phyloP scores from a whole-genome alignment of 257 asterid species.

The Primulina huaijiensis region DNA sequence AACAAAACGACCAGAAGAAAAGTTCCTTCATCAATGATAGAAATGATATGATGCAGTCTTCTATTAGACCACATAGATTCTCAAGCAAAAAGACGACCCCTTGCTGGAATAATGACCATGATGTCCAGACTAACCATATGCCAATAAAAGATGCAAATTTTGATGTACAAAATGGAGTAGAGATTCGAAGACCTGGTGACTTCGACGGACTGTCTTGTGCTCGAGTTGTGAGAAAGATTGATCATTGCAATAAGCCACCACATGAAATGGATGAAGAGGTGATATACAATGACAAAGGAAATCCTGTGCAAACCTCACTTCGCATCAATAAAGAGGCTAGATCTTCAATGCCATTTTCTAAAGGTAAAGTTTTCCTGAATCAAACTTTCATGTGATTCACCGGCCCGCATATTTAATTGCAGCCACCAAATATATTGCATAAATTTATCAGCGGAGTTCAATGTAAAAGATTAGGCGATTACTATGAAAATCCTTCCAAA shows the following conservation, averaged over 20 bases:
- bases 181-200: conserved; percentile 26
- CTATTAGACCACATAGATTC: conserved; percentile 27
- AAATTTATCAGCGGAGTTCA: neutral
- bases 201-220: conserved; percentile 34
- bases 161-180: conserved; percentile 36
- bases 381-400: neutral
- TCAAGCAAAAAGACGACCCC: conserved; percentile 17
- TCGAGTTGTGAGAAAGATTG: conserved; percentile 24
- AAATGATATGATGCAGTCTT: conserved; percentile 22
- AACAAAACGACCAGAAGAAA: conserved; percentile 32
- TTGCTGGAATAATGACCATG: conserved; percentile 20
- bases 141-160: conserved; percentile 30
- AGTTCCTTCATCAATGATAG: conserved; percentile 25
- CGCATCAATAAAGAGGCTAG: conserved; percentile 39
- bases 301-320: conserved; percentile 30
- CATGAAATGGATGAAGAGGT: conserved; percentile 46
- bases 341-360: conserved; percentile 31
- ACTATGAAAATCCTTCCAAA: neutral
- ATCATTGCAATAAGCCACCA: conserved; percentile 19
- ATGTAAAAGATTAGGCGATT: neutral
- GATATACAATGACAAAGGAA: conserved; percentile 39
- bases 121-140: conserved; percentile 22
- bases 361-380: conserved; percentile 35
- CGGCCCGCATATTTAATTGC: neutral
- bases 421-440: neutral